Evolutionary conservation across 441 rosid species (phyloP).

Genomic region (Hura crepitans): DNA sequence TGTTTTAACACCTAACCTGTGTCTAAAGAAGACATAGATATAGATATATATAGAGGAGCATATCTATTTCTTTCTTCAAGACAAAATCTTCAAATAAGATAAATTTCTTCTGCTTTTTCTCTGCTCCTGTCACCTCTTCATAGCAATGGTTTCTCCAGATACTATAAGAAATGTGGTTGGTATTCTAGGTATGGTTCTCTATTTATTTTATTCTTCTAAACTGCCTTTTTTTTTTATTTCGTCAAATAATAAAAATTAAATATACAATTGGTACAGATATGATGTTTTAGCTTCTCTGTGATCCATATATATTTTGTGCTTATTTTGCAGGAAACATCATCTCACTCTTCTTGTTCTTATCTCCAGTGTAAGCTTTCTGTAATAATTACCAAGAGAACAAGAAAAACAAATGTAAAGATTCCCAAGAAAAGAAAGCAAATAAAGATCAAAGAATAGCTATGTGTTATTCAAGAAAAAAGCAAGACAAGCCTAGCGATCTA

Average conservation of each 20-base stretch:
- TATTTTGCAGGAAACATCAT: constrained; percentile 66
- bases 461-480: no score
- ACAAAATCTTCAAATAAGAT: neutral
- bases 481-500: no score
- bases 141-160: constrained; percentile 42
- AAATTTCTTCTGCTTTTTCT: no score
- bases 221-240: no score
- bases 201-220: neutral
- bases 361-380: constrained; percentile 61
- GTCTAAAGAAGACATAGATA: neutral
- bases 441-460: no score
- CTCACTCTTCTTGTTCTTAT: constrained; percentile 66
- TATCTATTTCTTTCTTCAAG: neutral
- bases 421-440: no score
- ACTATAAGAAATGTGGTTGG: constrained; percentile 49
- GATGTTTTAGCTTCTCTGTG: no score
- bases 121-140: neutral
- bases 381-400: no score
- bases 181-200: constrained; percentile 35
- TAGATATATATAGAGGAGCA: constrained; percentile 5
- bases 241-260: neutral
- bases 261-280: no score
- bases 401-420: neutral
- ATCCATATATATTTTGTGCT: no score
- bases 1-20: neutral